Evolutionary conservation across 352 stramenopile species (phyloP).

Genomic region (Pythium graminicola): DNA sequence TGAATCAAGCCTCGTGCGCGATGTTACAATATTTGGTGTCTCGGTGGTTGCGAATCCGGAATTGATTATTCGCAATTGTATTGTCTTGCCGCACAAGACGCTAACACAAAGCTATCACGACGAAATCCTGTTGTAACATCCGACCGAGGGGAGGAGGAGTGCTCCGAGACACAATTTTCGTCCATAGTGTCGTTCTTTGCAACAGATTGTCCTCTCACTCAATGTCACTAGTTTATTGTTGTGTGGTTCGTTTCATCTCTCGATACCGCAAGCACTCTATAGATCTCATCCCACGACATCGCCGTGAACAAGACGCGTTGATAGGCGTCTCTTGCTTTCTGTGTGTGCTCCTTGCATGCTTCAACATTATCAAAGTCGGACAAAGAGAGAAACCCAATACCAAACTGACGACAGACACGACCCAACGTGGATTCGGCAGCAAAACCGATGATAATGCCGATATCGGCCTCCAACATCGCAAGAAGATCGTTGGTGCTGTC

Average conservation of each 20-base stretch:
- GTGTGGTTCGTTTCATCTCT: background rate
- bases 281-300: slow-evolving; percentile 23
- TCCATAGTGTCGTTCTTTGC: background rate
- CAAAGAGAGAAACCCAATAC: slow-evolving; percentile 30
- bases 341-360: background rate
- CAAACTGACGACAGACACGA: slow-evolving; percentile 28
- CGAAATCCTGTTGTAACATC: slow-evolving; percentile 77
- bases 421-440: slow-evolving; percentile 18
- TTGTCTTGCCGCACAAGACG: slow-evolving; percentile 84
- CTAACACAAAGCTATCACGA: slow-evolving; percentile 86
- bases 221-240: slow-evolving; percentile 13
- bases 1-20: slow-evolving; percentile 73
- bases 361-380: background rate
- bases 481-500: slow-evolving; percentile 65
- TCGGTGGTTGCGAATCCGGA: slow-evolving; percentile 84
- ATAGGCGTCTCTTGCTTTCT: background rate
- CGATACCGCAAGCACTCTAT: no score
- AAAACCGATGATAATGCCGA: slow-evolving; percentile 39
- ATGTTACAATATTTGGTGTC: slow-evolving; percentile 85
- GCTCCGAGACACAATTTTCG: slow-evolving; percentile 2
- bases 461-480: slow-evolving; percentile 52
- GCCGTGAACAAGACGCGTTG: slow-evolving; percentile 29
- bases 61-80: slow-evolving; percentile 87
- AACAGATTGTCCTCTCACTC: background rate
- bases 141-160: no score